Evolutionary conservation across 2,329 filamentous ascomycete genomes (phyloP).

Genomic region (Pleoardoris graminearum): DNA sequence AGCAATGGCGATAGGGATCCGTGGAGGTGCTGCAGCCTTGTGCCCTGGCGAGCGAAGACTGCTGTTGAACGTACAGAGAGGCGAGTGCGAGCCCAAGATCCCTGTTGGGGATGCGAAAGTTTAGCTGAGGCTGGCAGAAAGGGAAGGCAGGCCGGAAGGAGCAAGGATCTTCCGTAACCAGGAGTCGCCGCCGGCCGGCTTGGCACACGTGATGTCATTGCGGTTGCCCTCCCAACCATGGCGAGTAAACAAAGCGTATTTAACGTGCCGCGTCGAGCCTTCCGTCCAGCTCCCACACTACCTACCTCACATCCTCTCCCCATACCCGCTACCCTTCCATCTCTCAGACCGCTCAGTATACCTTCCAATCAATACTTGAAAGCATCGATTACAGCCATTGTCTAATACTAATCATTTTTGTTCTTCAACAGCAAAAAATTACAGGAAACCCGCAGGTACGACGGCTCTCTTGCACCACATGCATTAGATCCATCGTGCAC

Average conservation of each 20-base stretch:
- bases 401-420: constrained; percentile 45
- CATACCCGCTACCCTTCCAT: constrained; percentile 17
- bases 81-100: neutral
- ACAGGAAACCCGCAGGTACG: constrained; percentile 35
- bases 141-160: constrained; percentile 12
- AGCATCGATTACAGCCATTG: constrained; percentile 46
- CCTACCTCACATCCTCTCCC: constrained; percentile 14
- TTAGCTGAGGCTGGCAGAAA: constrained; percentile 3
- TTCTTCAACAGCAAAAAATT: constrained; percentile 28
- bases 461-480: constrained; percentile 8
- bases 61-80: neutral
- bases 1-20: constrained; percentile 8
- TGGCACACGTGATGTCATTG: constrained; percentile 36
- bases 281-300: constrained; percentile 21
- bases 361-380: constrained; percentile 44
- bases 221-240: constrained; percentile 36
- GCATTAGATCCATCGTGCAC: constrained; percentile 10
- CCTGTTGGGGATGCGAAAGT: neutral
- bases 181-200: neutral
- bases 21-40: neutral
- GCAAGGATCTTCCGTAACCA: constrained; percentile 12
- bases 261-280: constrained; percentile 31
- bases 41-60: neutral
- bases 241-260: constrained; percentile 43
- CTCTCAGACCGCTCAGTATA: constrained; percentile 21